phyloP scores from a whole-genome alignment of 2,329 filamentous ascomycete species.

The Sclerotinia trifoliorum region DNA sequence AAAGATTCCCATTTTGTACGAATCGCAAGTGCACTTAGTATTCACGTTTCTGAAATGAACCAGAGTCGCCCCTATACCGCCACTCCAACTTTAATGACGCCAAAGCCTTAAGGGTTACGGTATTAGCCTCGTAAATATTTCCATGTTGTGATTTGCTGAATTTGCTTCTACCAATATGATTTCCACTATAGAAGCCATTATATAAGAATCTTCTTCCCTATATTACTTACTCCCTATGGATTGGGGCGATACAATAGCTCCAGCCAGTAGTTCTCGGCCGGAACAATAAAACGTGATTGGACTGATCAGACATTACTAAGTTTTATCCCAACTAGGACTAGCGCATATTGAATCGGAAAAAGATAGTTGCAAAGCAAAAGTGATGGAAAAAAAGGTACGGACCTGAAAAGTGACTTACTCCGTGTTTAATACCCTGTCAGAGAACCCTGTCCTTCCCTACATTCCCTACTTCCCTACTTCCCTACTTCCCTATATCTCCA shows the following conservation, averaged over 20 bases:
- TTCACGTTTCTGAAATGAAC: not conserved
- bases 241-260: constrained; percentile 5
- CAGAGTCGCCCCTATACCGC: not conserved
- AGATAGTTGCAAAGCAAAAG: not conserved
- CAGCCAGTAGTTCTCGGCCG: not conserved
- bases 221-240: not conserved
- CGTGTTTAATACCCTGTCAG: not conserved
- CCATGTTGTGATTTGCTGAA: not conserved
- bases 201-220: not conserved
- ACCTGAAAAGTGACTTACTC: too few species aligned
- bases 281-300: not conserved
- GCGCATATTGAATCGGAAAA: too few species aligned
- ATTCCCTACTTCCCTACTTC: constrained; percentile 10
- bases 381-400: too few species aligned
- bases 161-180: not conserved
- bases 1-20: not conserved
- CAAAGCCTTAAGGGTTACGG: not conserved
- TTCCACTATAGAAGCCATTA: not conserved
- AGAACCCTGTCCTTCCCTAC: constrained; percentile 7
- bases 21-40: not conserved
- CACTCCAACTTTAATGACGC: not conserved
- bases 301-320: not conserved
- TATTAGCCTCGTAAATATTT: not conserved
- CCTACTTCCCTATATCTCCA: too few species aligned
- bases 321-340: not conserved